Percentiles rank a stretch among this genome's conserved stretches.
phyloP scores from a whole-genome alignment of 2,329 filamentous ascomycete genomes.

The Eutypa lata region DNA sequence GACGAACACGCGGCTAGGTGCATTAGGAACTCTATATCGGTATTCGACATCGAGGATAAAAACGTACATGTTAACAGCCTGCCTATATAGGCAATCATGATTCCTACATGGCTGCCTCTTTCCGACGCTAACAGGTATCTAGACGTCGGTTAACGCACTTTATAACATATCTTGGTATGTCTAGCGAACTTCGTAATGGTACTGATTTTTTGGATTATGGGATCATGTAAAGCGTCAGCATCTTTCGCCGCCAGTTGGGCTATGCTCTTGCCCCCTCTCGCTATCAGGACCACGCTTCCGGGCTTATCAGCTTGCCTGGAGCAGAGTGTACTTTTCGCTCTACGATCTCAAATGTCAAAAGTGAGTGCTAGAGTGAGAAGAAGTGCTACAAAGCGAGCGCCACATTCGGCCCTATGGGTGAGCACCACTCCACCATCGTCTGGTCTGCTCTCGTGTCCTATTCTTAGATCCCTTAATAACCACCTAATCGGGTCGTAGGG shows the following conservation, averaged over 20 bases:
- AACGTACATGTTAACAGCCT: neutral
- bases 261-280: neutral
- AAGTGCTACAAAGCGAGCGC: neutral
- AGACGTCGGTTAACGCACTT: neutral
- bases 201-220: neutral
- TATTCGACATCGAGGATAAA: neutral
- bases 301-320: no score
- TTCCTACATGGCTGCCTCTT: neutral
- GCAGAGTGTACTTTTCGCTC: no score
- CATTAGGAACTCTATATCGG: neutral
- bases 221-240: neutral
- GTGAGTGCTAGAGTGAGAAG: neutral
- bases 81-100: neutral
- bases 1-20: neutral
- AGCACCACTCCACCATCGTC: neutral
- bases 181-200: neutral
- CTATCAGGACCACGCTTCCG: neutral
- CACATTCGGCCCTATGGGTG: neutral
- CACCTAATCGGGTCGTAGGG: neutral
- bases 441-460: neutral
- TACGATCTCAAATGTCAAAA: neutral
- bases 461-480: neutral
- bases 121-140: neutral
- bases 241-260: neutral
- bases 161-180: neutral